phyloP scores from a whole-genome alignment of 2,329 filamentous ascomycete species.

The Dissoconium aciculare region DNA sequence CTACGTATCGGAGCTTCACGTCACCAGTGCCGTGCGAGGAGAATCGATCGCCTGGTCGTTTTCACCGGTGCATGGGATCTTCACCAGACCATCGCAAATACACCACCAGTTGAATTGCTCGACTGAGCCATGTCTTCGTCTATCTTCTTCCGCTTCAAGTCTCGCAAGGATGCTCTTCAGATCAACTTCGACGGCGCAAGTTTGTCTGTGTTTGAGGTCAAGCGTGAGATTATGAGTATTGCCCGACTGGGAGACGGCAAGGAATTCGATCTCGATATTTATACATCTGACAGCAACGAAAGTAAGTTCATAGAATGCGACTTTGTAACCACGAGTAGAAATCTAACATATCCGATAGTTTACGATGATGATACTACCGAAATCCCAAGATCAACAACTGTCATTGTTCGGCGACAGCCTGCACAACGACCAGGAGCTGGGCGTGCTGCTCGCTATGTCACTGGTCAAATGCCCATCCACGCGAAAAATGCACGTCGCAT shows the following conservation, averaged over 20 bases:
- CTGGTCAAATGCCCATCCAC: constrained; percentile 82
- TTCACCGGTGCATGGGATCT: too few species aligned
- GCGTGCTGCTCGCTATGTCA: constrained; percentile 84
- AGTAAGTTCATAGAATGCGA: too few species aligned
- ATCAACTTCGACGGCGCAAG: constrained; percentile 95
- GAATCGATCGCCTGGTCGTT: too few species aligned
- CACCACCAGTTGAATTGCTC: too few species aligned
- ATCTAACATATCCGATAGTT: too few species aligned
- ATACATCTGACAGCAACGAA: constrained; percentile 80
- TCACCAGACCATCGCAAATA: too few species aligned
- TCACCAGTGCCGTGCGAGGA: too few species aligned
- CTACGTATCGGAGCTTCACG: too few species aligned
- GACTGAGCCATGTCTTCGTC: constrained; percentile 83
- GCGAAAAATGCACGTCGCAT: constrained; percentile 64
- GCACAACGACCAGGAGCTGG: constrained; percentile 75
- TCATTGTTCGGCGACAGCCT: constrained; percentile 75
- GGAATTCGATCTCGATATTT: constrained; percentile 91
- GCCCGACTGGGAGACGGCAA: constrained; percentile 88
- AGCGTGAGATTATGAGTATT: constrained; percentile 93
- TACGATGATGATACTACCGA: constrained; percentile 98
- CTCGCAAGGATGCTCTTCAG: constrained; percentile 83
- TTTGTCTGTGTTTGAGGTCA: constrained; percentile 96
- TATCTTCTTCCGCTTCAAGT: constrained; percentile 99
- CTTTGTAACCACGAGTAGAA: too few species aligned
- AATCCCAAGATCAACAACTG: constrained; percentile 85